Conservation (phyloP, 2,329 filamentous ascomycete genomes). For the Alternaria dauci region DNA sequence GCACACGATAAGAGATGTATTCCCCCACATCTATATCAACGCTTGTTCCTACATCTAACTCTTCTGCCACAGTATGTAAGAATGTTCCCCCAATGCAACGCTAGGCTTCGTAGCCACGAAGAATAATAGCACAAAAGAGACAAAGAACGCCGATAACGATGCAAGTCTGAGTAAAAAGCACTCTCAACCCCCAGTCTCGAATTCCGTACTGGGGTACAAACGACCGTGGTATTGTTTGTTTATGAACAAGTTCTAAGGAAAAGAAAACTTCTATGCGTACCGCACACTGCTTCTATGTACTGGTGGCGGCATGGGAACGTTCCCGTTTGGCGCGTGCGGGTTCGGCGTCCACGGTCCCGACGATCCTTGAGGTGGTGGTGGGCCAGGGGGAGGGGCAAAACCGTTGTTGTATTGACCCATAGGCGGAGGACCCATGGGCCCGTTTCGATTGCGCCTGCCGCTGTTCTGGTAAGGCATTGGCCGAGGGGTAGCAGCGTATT, state of each 20-base stretch:
- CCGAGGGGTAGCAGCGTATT: slow-evolving; percentile 26
- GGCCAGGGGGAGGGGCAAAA: slow-evolving; percentile 4
- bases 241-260: not conserved
- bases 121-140: not conserved
- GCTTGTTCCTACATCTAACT: not conserved
- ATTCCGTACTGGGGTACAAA: not conserved
- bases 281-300: slow-evolving; percentile 25
- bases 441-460: slow-evolving; percentile 2
- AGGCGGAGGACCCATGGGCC: slow-evolving; percentile 2
- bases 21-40: not conserved
- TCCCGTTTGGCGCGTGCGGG: slow-evolving; percentile 10
- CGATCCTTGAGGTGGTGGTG: not conserved
- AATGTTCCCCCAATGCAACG: not conserved
- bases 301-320: slow-evolving; percentile 20
- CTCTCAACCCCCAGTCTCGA: slow-evolving; percentile 2
- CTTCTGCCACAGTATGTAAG: not conserved
- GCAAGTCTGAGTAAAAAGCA: slow-evolving; percentile 1
- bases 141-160: slow-evolving; percentile 11
- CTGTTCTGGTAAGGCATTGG: slow-evolving; percentile 13
- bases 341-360: slow-evolving; percentile 7
- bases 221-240: slow-evolving; percentile 1
- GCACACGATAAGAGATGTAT: not conserved
- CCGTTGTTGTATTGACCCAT: slow-evolving; percentile 15
- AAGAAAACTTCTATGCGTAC: slow-evolving; percentile 22
- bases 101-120: not conserved